Evolutionary conservation across 2,329 filamentous ascomycete species (phyloP).

Genomic region (Verticillium alfalfae): DNA sequence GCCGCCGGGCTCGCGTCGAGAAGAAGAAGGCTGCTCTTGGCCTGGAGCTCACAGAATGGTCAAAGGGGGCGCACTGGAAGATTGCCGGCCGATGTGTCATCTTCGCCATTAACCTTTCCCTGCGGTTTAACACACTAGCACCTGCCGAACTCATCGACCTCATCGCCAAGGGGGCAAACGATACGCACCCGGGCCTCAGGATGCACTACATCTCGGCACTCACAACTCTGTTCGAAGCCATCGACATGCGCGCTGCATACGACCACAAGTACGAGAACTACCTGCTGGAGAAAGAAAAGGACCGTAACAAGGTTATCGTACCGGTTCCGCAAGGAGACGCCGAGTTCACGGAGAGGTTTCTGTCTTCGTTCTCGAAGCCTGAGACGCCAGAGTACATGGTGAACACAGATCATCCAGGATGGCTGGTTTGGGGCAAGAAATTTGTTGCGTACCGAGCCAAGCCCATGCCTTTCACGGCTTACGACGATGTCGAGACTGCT

Average conservation of each 20-base stretch:
- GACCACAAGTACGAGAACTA: slow-evolving; percentile 85
- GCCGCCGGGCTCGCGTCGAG: slow-evolving; percentile 73
- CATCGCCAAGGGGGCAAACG: slow-evolving; percentile 75
- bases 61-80: slow-evolving; percentile 88
- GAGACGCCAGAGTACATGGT: slow-evolving; percentile 78
- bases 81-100: slow-evolving; percentile 85
- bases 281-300: slow-evolving; percentile 71
- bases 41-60: slow-evolving; percentile 72
- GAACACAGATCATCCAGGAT: slow-evolving; percentile 87
- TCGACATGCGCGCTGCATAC: slow-evolving; percentile 82
- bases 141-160: slow-evolving; percentile 78
- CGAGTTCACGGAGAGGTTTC: slow-evolving; percentile 71
- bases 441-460: slow-evolving; percentile 76
- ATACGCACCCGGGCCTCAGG: slow-evolving; percentile 82
- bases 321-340: slow-evolving; percentile 68
- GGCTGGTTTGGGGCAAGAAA: slow-evolving; percentile 89
- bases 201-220: slow-evolving; percentile 77
- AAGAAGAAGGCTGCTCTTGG: slow-evolving; percentile 75
- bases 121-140: slow-evolving; percentile 86
- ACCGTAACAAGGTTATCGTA: slow-evolving; percentile 72
- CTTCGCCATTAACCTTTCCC: slow-evolving; percentile 83
- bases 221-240: slow-evolving; percentile 69
- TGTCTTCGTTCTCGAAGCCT: slow-evolving; percentile 71
- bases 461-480: slow-evolving; percentile 60
- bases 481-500: slow-evolving; percentile 73